These are phyloP conservation scores for Trichosanthes truncata DNA, from an alignment of 306 rosid genomes.

Conservation along the genomic window DNA sequence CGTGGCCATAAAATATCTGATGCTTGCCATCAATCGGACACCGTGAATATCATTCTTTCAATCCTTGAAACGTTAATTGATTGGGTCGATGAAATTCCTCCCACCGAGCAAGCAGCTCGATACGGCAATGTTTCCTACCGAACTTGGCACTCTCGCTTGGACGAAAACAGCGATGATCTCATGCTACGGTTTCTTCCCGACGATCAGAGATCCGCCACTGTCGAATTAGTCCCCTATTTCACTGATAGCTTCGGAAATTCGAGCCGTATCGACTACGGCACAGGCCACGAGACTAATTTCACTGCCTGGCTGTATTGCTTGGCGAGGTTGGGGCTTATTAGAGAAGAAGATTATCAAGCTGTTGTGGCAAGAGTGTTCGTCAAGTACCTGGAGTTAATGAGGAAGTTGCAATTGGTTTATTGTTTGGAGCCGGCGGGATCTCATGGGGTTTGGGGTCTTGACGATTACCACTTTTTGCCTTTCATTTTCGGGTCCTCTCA, in stretches of 20 bases:
- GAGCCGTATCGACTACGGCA: slow-evolving; percentile 84
- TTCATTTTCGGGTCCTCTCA: slow-evolving; percentile 88
- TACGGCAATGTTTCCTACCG: slow-evolving; percentile 77
- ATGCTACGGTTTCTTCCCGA: slow-evolving; percentile 51
- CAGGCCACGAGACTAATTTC: slow-evolving; percentile 94
- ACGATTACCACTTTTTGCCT: slow-evolving; percentile 81
- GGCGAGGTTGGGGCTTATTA: slow-evolving; percentile 53
- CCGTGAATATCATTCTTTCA: slow-evolving; percentile 27
- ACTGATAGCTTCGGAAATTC: slow-evolving; percentile 72
- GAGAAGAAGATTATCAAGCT: slow-evolving; percentile 61
- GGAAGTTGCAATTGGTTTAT: slow-evolving; percentile 75
- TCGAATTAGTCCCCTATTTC: slow-evolving; percentile 67
- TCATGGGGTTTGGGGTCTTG: slow-evolving; percentile 99
- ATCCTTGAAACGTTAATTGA: slow-evolving; percentile 48
- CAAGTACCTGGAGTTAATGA: slow-evolving; percentile 74
- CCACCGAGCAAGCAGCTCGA: slow-evolving; percentile 52
- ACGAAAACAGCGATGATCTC: slow-evolving; percentile 25
- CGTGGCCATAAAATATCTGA: slow-evolving; percentile 57
- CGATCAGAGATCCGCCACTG: slow-evolving; percentile 27
- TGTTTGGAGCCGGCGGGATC: slow-evolving; percentile 93
- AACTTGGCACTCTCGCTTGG: slow-evolving; percentile 56
- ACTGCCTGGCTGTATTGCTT: slow-evolving; percentile 84
- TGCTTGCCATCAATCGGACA: slow-evolving; percentile 42
- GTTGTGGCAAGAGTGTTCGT: slow-evolving; percentile 63
- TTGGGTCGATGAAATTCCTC: slow-evolving; percentile 80